Percentiles rank a stretch among this genome's conserved stretches.
Conservation (phyloP, 2,329 filamentous ascomycete species). For the Pochonia chlamydosporia region DNA sequence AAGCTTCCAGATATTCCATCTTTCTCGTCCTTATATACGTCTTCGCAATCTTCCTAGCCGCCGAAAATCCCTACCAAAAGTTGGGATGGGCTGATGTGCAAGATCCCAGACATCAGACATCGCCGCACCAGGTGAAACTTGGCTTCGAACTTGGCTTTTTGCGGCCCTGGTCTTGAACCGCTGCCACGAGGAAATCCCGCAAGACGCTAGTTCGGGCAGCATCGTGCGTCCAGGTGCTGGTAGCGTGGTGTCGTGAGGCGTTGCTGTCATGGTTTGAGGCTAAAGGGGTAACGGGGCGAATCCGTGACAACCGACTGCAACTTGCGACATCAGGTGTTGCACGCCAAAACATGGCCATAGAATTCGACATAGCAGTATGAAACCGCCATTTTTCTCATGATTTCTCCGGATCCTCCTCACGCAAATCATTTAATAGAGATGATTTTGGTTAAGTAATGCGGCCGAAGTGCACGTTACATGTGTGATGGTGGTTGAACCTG, state of each 20-base stretch:
- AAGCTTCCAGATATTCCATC: neutral
- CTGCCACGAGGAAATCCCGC: neutral
- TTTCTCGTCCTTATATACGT: neutral
- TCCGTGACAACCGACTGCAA: neutral
- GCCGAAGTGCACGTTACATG: too few species aligned
- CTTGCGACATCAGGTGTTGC: constrained; percentile 3
- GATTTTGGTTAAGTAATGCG: too few species aligned
- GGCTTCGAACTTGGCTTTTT: constrained; percentile 2
- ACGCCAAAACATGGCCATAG: neutral
- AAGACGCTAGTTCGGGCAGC: too few species aligned
- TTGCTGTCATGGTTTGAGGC: neutral
- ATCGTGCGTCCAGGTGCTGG: too few species aligned
- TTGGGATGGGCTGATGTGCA: neutral
- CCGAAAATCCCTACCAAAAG: neutral
- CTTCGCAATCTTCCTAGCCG: neutral
- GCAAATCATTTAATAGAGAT: too few species aligned
- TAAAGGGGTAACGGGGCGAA: neutral
- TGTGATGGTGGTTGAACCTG: too few species aligned
- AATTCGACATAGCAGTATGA: neutral
- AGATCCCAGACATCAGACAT: constrained; percentile 1
- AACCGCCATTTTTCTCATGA: neutral
- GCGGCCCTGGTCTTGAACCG: neutral
- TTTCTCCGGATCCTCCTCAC: too few species aligned
- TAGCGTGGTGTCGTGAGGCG: too few species aligned
- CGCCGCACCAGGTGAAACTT: neutral